Percentiles rank a stretch among this genome's conserved stretches.
Evolutionary conservation across 2,329 filamentous ascomycete species (phyloP).

Genomic region (Aspergillus proliferans): DNA sequence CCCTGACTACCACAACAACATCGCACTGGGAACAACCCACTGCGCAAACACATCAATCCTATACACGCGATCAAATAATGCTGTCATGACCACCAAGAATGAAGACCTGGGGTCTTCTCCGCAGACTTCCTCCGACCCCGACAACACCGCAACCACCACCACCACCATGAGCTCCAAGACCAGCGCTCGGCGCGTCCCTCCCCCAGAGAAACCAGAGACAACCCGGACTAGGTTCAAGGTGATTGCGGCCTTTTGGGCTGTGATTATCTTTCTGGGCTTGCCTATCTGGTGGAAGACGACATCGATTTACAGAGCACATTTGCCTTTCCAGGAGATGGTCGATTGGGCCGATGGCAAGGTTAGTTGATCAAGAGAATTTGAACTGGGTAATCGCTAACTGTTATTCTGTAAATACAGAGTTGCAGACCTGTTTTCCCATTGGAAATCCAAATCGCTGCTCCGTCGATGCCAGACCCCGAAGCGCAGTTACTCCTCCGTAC

Average conservation of each 20-base stretch:
- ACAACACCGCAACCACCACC: constrained; percentile 8
- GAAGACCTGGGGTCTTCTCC: constrained; percentile 27
- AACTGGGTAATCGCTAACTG: not conserved
- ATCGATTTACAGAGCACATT: constrained; percentile 75
- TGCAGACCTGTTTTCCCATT: constrained; percentile 86
- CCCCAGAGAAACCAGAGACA: constrained; percentile 68
- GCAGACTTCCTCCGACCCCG: constrained; percentile 8
- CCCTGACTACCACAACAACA: not conserved
- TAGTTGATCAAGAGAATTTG: constrained; percentile 3
- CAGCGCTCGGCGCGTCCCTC: constrained; percentile 48
- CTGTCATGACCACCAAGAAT: constrained; percentile 27
- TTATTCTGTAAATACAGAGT: constrained; percentile 48
- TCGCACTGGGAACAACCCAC: not conserved
- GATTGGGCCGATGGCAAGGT: constrained; percentile 90
- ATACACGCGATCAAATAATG: constrained; percentile 24
- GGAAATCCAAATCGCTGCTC: constrained; percentile 69
- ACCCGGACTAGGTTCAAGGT: constrained; percentile 65
- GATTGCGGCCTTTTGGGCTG: constrained; percentile 82
- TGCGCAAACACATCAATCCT: not conserved
- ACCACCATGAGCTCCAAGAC: constrained; percentile 21
- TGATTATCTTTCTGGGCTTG: constrained; percentile 75
- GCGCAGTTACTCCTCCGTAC: constrained; percentile 66
- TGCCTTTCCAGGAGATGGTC: constrained; percentile 81
- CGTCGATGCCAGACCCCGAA: constrained; percentile 59
- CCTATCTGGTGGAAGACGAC: constrained; percentile 97